phyloP scores from a whole-genome alignment of 108 stramenopile genomes.

The Cylindrotheca fusiformis region DNA sequence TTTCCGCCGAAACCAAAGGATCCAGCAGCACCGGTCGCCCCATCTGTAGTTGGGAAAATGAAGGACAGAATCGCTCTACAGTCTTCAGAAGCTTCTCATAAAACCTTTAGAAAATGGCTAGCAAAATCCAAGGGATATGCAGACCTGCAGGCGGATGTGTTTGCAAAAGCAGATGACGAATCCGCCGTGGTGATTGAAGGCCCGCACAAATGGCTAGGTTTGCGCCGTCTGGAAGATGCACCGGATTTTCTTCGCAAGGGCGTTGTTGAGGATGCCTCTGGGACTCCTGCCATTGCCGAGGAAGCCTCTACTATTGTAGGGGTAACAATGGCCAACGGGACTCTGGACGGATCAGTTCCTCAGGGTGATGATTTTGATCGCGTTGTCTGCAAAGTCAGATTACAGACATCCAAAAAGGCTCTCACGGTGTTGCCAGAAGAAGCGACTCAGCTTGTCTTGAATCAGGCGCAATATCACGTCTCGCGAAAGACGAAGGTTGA shows the following conservation, averaged over 20 bases:
- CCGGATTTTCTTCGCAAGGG: slow-evolving; percentile 32
- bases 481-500: slow-evolving; percentile 29
- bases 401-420: slow-evolving; percentile 63
- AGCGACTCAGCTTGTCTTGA: slow-evolving; percentile 49
- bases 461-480: slow-evolving; percentile 54
- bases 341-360: slow-evolving; percentile 58
- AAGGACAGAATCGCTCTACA: slow-evolving; percentile 36
- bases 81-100: slow-evolving; percentile 58
- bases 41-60: slow-evolving; percentile 42
- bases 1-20: slow-evolving; percentile 70
- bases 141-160: slow-evolving; percentile 41
- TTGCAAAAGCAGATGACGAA: slow-evolving; percentile 28
- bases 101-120: slow-evolving; percentile 69
- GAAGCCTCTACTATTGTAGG: slow-evolving; percentile 37
- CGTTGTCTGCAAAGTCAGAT: slow-evolving; percentile 63
- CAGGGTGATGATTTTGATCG: slow-evolving; percentile 77
- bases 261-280: slow-evolving; percentile 24
- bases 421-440: slow-evolving; percentile 80
- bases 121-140: slow-evolving; percentile 53
- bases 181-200: slow-evolving; percentile 33
- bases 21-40: slow-evolving; percentile 4
- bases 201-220: slow-evolving; percentile 68
- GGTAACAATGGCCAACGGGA: slow-evolving; percentile 58
- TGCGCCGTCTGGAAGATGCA: slow-evolving; percentile 52
- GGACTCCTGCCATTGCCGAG: slow-evolving; percentile 42